Conservation (phyloP, 2,329 filamentous ascomycete species). For the Lasiodiplodia sp. region DNA sequence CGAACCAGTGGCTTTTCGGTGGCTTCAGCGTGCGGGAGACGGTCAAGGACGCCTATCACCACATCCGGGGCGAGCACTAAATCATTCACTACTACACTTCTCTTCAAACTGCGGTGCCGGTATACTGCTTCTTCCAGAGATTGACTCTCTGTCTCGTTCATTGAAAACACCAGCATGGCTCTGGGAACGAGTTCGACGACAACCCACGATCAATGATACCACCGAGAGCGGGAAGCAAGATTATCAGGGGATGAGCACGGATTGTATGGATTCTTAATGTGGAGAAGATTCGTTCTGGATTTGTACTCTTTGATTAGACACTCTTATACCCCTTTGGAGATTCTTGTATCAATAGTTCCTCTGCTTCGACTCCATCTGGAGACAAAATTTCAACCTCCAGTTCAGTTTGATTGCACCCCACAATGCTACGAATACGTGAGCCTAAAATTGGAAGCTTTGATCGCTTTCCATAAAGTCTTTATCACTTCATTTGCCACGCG, state of each 20-base stretch:
- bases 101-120: constrained; percentile 27
- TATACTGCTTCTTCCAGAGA: constrained; percentile 26
- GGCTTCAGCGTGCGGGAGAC: constrained; percentile 48
- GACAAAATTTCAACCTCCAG: not conserved
- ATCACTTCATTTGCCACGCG: constrained; percentile 8
- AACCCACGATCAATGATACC: constrained; percentile 28
- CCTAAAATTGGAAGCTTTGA: not conserved
- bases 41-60: constrained; percentile 38
- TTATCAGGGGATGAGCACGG: constrained; percentile 7
- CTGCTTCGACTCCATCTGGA: constrained; percentile 7
- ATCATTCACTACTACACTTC: not conserved
- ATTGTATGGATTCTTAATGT: constrained; percentile 26
- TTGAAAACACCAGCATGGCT: constrained; percentile 25
- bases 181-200: constrained; percentile 29
- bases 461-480: not conserved
- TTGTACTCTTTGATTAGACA: constrained; percentile 12
- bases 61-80: constrained; percentile 27
- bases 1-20: constrained; percentile 49
- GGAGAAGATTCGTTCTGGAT: constrained; percentile 6
- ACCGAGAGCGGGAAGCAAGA: constrained; percentile 7
- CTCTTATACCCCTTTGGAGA: constrained; percentile 26
- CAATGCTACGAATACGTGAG: not conserved
- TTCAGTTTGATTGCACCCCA: constrained; percentile 8
- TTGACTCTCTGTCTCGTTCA: constrained; percentile 24
- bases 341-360: constrained; percentile 27